Base-by-base conservation (phyloP, 768 basidiomycete species). In the Paxillus rubicundulus region DNA sequence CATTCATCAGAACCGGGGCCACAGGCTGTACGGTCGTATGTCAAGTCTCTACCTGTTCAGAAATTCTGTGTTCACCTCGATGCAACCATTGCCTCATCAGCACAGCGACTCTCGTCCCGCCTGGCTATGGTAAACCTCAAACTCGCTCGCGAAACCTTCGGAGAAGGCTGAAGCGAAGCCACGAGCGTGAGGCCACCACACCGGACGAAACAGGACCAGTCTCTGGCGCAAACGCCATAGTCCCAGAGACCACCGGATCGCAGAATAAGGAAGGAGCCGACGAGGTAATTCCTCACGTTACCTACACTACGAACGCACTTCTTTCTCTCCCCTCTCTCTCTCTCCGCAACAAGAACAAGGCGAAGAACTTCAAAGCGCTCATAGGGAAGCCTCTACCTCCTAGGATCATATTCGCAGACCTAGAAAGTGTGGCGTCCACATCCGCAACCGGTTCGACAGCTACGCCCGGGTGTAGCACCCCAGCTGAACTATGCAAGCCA, bases 331-430 rank as follows among this genome's bases (percentile, higher is more conserved):
- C 78, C 13, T 64, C 57, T 52, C 72, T 79, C 38, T 80, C 80
- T 0, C 67, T 88, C 18, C 74, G 80, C 40, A 89, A 87, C 65
- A 89, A 87, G 68, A 89, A 88, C 67, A 90, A 89, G 66, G 81
- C 79, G 41, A 85, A 80, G 52, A 82, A 82, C 17, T 88, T 85
- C 68, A 82, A 77, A 59, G 72, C 79, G 45, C 70, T 79, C 7
- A 74, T 84, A 66, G 57, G 68, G 44, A 69, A 36, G 63, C 75
- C 47, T 46, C 75, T 66, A 56, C 76, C 66, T 32, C 62, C 70
- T 36, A 87, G 82, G 66, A 85, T 87, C 50, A 69, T 81, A 16
- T 87, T 87, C 55, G 63, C 63, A 1, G 60, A 67, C 12, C 51
- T 55, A 34, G 61, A 54, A 20, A 50, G 34, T 9, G 55, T 20